A percentile compares a stretch with the other conserved stretches of the same genome.
Conservation (phyloP, 2,329 filamentous ascomycete genomes). For the Xylogone sp. region DNA sequence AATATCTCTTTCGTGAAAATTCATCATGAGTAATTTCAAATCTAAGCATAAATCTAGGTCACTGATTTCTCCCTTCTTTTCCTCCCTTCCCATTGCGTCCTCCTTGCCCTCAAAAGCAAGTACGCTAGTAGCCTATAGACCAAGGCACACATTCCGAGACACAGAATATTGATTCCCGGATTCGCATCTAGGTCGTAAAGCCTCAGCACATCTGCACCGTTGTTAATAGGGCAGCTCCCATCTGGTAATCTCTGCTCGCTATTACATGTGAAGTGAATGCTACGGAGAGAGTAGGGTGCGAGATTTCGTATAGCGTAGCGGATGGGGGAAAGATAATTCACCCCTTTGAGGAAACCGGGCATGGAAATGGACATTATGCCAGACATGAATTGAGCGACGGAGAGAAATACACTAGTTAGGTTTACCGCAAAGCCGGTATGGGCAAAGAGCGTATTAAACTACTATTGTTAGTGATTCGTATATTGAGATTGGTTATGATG, state of each 20-base stretch:
- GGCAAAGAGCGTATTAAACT: constrained; percentile 70
- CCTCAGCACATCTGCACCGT: constrained; percentile 62
- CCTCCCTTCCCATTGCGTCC: constrained; percentile 43
- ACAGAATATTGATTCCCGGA: constrained; percentile 57
- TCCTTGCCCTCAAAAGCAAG: constrained; percentile 48
- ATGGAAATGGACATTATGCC: constrained; percentile 69
- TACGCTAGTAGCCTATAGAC: constrained; percentile 64
- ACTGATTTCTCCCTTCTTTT: neutral
- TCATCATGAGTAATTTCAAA: too few species aligned
- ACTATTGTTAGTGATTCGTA: neutral
- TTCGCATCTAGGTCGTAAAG: constrained; percentile 64
- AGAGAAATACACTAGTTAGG: constrained; percentile 65
- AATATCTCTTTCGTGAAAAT: too few species aligned
- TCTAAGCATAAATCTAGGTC: too few species aligned
- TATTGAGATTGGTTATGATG: too few species aligned
- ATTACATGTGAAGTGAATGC: constrained; percentile 61
- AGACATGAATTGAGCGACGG: constrained; percentile 66
- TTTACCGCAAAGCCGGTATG: constrained; percentile 77
- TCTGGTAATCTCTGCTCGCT: constrained; percentile 53
- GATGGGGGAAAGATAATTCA: constrained; percentile 70
- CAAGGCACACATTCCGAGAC: constrained; percentile 59
- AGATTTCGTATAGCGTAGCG: constrained; percentile 67
- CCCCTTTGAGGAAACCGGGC: constrained; percentile 58
- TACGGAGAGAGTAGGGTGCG: constrained; percentile 59
- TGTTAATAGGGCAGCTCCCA: constrained; percentile 61